Evolutionary conservation across 148 eudicot genomes (phyloP), one percentile per base, ranked within the genome.

Genomic region (Diospyros kaki): DNA sequence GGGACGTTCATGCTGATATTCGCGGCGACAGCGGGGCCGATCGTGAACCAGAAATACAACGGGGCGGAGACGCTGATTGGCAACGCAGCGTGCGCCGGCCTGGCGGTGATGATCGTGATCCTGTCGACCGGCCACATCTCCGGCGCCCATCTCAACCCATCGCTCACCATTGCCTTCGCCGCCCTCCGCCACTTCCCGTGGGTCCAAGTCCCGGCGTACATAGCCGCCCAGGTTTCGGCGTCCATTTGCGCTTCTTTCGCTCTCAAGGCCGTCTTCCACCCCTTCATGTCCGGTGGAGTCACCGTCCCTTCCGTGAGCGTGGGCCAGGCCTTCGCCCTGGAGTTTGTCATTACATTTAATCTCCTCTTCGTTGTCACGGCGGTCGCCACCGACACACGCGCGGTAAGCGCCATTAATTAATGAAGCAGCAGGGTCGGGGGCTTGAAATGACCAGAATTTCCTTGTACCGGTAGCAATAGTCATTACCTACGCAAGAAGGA

Each of bases 331-430:
- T 91, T 94, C 74, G 89, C 84, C 18, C 83, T 94, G 15, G 98
- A 94, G 73, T 90, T 94, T 77, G 77, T 94, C 77, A 91, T 91
- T 14, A 91, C 98, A 58, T 94, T 94, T 76, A 91, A 90, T 83
- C 98, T 94, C 76, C 86, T 94, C 82, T 94, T 94, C 75, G 97
- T 94, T 46, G 97, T 94, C 70, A 94, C 98, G 9, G 97, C 98
- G 38, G 98, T 94, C 48, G 98, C 98, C 64, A 94, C 97, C 12
- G 98, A 94, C 64, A 86, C 98, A 2, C 89, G 97, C 2, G 98
- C 98, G 11, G 98, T 91, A 64, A 78, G 87, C 83, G 44, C 2
- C 8, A 55, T 3, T 38, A 6, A 28, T 28, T 28, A 0, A 14
- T 17, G 7, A 17, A 2, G 46, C 1, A 64, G 17, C 13, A 3